Evolutionary conservation across 805 yeast genomes (phyloP).

Genomic region (Yarrowia phangngaensis): DNA sequence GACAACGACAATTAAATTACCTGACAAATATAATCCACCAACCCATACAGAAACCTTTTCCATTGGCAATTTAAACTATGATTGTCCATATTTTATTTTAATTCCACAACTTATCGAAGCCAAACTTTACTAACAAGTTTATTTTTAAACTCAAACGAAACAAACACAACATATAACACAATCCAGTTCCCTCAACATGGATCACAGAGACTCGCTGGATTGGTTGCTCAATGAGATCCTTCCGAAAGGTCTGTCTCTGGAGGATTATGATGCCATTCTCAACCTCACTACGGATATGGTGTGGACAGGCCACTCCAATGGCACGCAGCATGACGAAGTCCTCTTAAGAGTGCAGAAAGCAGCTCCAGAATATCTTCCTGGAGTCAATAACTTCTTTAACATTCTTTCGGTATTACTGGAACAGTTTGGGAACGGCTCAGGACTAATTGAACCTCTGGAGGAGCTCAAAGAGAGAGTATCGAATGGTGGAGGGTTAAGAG

Average conservation of each 20-base stretch:
- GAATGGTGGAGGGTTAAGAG: neutral
- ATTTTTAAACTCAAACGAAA: no score
- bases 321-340: conserved; percentile 6
- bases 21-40: no score
- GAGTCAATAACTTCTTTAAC: conserved; percentile 10
- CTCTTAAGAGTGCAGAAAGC: conserved; percentile 4
- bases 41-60: no score
- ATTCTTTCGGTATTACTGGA: conserved; percentile 1
- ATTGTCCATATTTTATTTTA: no score
- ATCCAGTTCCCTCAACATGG: no score
- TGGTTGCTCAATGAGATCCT: conserved; percentile 21
- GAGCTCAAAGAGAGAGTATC: neutral
- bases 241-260: conserved; percentile 1
- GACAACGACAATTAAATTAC: no score
- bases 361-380: conserved; percentile 8
- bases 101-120: no score
- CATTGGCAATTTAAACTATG: no score
- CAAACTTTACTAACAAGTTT: no score
- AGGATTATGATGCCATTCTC: conserved; percentile 18
- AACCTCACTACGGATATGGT: conserved; percentile 15
- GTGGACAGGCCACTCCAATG: conserved; percentile 8
- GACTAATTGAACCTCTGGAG: conserved; percentile 3
- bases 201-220: conserved; percentile 15
- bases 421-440: conserved; percentile 6
- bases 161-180: no score